Base-by-base conservation (phyloP, 345 rosid genomes). In the Arabidopsis arenosa region DNA sequence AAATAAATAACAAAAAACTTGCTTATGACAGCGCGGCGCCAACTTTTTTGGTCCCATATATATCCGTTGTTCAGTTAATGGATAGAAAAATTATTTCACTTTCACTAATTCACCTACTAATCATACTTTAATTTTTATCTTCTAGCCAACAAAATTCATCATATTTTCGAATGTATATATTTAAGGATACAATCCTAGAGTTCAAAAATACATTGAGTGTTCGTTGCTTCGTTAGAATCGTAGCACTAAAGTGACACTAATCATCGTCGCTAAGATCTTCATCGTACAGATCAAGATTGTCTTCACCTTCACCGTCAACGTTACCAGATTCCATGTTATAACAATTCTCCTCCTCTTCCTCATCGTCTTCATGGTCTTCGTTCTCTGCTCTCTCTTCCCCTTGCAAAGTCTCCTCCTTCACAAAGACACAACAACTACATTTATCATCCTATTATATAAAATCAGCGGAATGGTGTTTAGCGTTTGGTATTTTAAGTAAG, bases 231-330 rank as follows among this genome's bases (percentile, higher is more conserved):
- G 70, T 63, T 63, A 52, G 30, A 9, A 40, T 11, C 18, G 44
- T 63, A 39, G 40, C 15, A 58, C 48, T 44, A 44, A n/a, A 66
- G 37, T 43, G 4, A 39, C 52, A 60, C 21, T 48, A 73, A 51
- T 79, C 70, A 49, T 65, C 80, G 18, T 81, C 84, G 70, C 85
- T 84, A 37, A 68, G 28, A 77, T 80, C 86, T 63, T 81, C 89
- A 72, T 84, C 83, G 40, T 81, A 86, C 28, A 63, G 37, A 40
- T 82, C 73, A 23, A 79, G 68, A 79, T 84, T 75, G 51, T 71
- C 79, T 35, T 66, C 89, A 44, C 66, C 75, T 3, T 80, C 74
- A 12, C 43, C 75, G 17, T 74, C 79, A 54, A 7, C 72, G 43
- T 73, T 61, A 41, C 2, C 18, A 63, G 76, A 33, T 51, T 57